Base-by-base conservation (phyloP, 106 monocot genomes). In the Platanthera guangdongensis region DNA sequence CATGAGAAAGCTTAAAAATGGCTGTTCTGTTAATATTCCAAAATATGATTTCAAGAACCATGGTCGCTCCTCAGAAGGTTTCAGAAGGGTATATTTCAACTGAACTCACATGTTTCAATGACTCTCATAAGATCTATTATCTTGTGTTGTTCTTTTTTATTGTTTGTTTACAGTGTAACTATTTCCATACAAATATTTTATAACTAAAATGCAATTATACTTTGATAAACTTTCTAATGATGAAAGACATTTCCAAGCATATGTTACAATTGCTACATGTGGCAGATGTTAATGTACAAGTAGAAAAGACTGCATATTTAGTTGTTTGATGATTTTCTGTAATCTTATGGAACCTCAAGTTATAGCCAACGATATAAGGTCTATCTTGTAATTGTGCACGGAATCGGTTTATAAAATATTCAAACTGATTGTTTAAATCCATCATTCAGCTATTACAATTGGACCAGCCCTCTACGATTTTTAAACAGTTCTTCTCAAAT, bases 31-130 rank as follows among this genome's bases (percentile, higher is more conserved):
- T 28, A 91, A 95, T 77, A 80, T 95, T 81, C 94, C 94, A 11
- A 86, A 89, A 19, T 95, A 92, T 81, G 94, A 95, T 78, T 95
- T 95, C 77, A 95, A 89, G 81, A 89, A 87, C 51, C 91, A 95
- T 50, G 60, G 81, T 25, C 78, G 94, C 9, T 87, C 87, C 70
- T 85, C 84, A 52, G 94, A 92, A 71, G 82, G 59, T 75, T 91
- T 87, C 22, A 77, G 92, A 62, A 89, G 89, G 87, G 92, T 95
- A 76, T 75, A 2, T 53, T 53, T 8, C 14, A 53, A 14, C 53
- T 53, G 53, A 53, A 53, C 53, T 14, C 53, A 53, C 4, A 53
- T 10, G 14, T 53, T 5, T 14, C 53, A 10, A 53, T 53, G 6
- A 11, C 60, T 15, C 7, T 60, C 16, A 60, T 16, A 60, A 2